Base-by-base conservation (phyloP, 805 yeast species). In the Candida pini region DNA sequence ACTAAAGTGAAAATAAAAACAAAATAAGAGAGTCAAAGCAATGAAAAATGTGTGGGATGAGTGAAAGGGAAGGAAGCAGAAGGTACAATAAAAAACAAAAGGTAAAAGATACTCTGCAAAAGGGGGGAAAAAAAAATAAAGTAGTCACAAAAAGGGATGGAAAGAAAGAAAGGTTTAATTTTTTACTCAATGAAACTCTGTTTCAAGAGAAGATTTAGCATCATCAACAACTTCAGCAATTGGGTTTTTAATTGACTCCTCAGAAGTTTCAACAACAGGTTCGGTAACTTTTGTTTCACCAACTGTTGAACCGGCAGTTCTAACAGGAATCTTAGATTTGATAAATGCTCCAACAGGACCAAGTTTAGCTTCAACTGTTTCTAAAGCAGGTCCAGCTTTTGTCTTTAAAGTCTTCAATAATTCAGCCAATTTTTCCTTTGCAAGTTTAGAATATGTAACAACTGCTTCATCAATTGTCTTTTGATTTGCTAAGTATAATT, bases 301-400 rank as follows among this genome's bases (percentile, higher is more conserved):
- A 44, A 78, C 82, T 31, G 84, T 78, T 27, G 84, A 66, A 26
- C 82, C 78, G 24, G 85, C 85, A 41, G 88, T 80, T 73, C 87
- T 78, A 34, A 59, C 58, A 30, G 81, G 80, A 44, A 74, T 54
- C 62, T 72, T 71, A 23, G 76, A 63, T 54, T 71, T 66, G 53
- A 81, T 61, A 51, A 76, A 73, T 23, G 66, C 54, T 26, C 83
- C 77, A 38, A 80, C 75, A 34, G 90, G 90, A 29, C 83, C 82
- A 39, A 79, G 58, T 59, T 75, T 76, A 49, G 69, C 64, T 49
- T 73, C 72, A 44, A 74, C 68, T 47, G 69, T 66, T 43, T 76
- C 69, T 43, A 80, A 51, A 47, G 71, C 71, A 44, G 92, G 92
- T 43, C 67, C 68, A 28, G 70, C 64, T 48, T 65, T 62, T 30